A percentile compares a stretch with the other conserved stretches of the same genome.
Conservation (phyloP, 2,329 filamentous ascomycete genomes). For the Monilinia vaccinii-corymbosi region DNA sequence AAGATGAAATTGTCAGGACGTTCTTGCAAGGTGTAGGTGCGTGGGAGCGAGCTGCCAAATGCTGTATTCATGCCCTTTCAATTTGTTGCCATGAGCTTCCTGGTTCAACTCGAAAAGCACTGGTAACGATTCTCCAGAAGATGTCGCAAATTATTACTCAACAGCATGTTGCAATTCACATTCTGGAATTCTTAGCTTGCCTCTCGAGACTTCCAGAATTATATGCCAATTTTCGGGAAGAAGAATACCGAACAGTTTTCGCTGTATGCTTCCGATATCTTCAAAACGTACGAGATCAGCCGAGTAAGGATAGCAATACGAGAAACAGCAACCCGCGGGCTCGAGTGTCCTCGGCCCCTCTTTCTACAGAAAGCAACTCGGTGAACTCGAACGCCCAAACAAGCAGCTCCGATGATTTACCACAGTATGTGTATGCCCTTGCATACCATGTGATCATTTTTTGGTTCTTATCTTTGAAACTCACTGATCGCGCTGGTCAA, state of each 20-base stretch:
- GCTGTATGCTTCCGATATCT: slow-evolving; percentile 92
- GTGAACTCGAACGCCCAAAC: slow-evolving; percentile 32
- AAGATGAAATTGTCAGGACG: slow-evolving; percentile 79
- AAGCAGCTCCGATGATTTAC: slow-evolving; percentile 61
- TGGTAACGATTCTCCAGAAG: slow-evolving; percentile 79
- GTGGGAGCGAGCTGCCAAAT: slow-evolving; percentile 80
- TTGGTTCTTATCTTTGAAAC: slow-evolving; percentile 87
- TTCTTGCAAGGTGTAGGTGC: slow-evolving; percentile 79
- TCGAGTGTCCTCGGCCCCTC: slow-evolving; percentile 18
- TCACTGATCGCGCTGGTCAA: slow-evolving; percentile 73
- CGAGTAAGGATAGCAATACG: slow-evolving; percentile 30
- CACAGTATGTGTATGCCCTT: slow-evolving; percentile 87
- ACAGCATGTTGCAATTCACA: slow-evolving; percentile 82
- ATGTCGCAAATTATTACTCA: slow-evolving; percentile 97
- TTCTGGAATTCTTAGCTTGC: slow-evolving; percentile 88
- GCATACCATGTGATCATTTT: slow-evolving; percentile 94
- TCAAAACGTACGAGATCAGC: slow-evolving; percentile 69
- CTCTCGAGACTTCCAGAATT: slow-evolving; percentile 76
- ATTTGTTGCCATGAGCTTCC: slow-evolving; percentile 94
- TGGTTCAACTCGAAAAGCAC: slow-evolving; percentile 72
- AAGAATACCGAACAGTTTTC: slow-evolving; percentile 90
- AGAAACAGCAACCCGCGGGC: slow-evolving; percentile 31
- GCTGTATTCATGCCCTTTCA: slow-evolving; percentile 88
- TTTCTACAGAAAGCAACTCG: slow-evolving; percentile 32
- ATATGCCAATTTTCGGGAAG: slow-evolving; percentile 80